Base-by-base conservation (phyloP, 179 eudicot species). In the Beta macrorhiza region DNA sequence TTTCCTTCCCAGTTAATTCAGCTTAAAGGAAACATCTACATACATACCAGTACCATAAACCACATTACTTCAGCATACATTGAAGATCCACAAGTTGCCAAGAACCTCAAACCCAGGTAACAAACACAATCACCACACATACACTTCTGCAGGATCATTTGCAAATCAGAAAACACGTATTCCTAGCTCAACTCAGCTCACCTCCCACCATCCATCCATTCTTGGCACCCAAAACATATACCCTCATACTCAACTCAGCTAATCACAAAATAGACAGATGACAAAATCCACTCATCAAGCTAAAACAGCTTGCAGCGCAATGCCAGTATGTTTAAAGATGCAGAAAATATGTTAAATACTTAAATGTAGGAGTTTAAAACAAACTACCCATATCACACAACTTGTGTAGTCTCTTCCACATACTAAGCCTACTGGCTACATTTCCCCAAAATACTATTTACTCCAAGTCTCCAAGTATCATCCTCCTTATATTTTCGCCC, bases 361-460 rank as follows among this genome's bases (percentile, higher is more conserved):
- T 1, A 59, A 15, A 64, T 11, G 17, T 44, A 22, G 45, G 16
- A 29, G 7, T 10, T 25, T 5, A 67, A 29, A 14, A 67, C 70
- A 5, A 32, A 32, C 7, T n/a, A 61, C 25, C 11, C 65, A 61
- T 61, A 61, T 61, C 7, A 61, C 29, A n/a, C 65, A 19, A 4
- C 49, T 51, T 14, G 15, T 14, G 15, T 13, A 58, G n/a, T 2
- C 16, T 1, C n/a, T 75, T 73, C 32, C 56, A 71, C 78, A 59
- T 75, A 42, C 67, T 61, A 42, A 3, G 42, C 42, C 42, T 37
- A 37, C 4, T 37, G 42, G 25, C 67, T 75, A 56, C 67, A 75
- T 7, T 75, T 75, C 68, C 25, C 22, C 22, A 75, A 75, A 32
- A 75, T 44, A 42, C 63, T 74, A 45, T 47, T 44, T n/a, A 14